Evolutionary conservation across 352 stramenopile genomes (phyloP), one percentile per base, ranked within the genome.

Genomic region (Phytophthora brassicae): DNA sequence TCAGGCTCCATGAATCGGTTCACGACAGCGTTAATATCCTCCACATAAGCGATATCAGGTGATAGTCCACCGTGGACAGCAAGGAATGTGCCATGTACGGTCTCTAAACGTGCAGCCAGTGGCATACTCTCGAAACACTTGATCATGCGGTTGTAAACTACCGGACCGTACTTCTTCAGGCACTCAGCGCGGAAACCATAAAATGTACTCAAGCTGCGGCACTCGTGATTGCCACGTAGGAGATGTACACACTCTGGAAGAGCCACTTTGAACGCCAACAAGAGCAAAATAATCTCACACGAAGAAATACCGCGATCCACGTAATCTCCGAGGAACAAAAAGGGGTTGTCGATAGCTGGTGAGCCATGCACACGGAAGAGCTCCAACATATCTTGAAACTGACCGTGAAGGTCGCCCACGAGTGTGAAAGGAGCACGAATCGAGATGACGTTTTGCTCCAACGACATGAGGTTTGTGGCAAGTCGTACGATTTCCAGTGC

Each of bases 131-230:
- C 80, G 47, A 94, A 94, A 54, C 85, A 94, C 57, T 89, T 89
- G 63, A 94, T 73, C 62, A 82, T 81, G 45, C 84, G 83, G 56
- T 92, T 91, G 70, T 92, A 94, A 16, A 92, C 65, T 11, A 85
- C 58, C 16, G 81, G 75, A 7, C 85, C 85, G 58, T 92, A 94
- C 56, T 94, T 94, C 41, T 65, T 60, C 0, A 89, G 64, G 43
- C 98, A 99, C 77, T 99, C 98, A 66, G 98, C 92, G 46, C 99
- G 99, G 67, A 99, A 99, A n/a, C 98, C 98, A 73, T 99, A 99
- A 66, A 99, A 99, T 61, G 97, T 97, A 74, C 98, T 99, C 31
- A 99, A 97, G 33, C 90, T 98, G 11, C 96, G 93, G 60, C 96
- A 99, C 74, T 99, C 97, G 72, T 99, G 97, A 78, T 99, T 99